Conservation (phyloP, 331 rosid species). For the Pyracantha coccinea region DNA sequence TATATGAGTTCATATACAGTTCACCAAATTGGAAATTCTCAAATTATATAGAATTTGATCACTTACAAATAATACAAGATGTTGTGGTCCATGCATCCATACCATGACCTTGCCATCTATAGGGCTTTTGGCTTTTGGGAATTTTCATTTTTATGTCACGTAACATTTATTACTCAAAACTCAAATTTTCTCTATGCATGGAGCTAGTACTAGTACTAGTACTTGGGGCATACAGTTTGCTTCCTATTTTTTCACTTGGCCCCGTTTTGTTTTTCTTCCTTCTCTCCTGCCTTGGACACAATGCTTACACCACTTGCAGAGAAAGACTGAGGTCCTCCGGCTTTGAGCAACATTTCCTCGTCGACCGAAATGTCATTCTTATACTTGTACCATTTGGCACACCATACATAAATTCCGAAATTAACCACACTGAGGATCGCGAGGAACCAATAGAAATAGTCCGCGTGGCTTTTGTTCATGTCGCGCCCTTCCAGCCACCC, state of each 20-base stretch:
- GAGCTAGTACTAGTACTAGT: not conserved
- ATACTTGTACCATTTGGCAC: slow-evolving; percentile 56
- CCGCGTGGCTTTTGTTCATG: slow-evolving; percentile 30
- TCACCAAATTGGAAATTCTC: not conserved
- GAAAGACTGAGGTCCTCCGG: not conserved
- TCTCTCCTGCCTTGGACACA: not conserved
- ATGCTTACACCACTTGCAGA: not conserved
- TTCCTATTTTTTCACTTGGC: not conserved
- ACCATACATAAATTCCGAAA: slow-evolving; percentile 23
- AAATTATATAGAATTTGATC: not conserved
- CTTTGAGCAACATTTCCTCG: not conserved
- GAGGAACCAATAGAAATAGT: slow-evolving; percentile 42
- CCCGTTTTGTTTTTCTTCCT: not conserved
- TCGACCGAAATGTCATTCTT: slow-evolving; percentile 10
- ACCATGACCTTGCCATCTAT: too few relatives aligned
- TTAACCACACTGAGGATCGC: slow-evolving; percentile 41
- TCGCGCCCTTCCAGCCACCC: slow-evolving; percentile 53
- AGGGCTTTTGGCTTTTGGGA: not conserved
- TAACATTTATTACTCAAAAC: not conserved
- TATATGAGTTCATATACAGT: not conserved
- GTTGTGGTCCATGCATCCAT: not conserved
- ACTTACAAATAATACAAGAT: not conserved
- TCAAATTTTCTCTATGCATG: not conserved
- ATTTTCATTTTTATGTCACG: not conserved
- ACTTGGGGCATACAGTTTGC: not conserved